A percentile compares a stretch with the other conserved stretches of the same genome.
Conservation (phyloP, 2,329 filamentous ascomycete species). For the Fusarium incarnatum region DNA sequence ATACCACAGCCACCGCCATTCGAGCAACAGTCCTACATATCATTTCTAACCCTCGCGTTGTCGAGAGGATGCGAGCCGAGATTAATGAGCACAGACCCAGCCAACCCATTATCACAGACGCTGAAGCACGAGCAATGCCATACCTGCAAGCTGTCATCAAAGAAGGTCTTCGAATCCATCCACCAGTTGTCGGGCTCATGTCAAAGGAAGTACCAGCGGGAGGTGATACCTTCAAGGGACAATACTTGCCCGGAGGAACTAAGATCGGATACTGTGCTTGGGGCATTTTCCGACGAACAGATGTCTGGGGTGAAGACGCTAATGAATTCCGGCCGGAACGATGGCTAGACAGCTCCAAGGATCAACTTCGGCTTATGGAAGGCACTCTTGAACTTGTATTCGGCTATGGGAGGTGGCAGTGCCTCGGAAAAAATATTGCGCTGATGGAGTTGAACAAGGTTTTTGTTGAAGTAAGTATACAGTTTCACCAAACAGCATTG, state of each 20-base stretch:
- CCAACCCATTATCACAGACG: conserved; percentile 47
- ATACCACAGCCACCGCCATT: conserved; percentile 67
- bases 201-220: conserved; percentile 50
- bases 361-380: conserved; percentile 52
- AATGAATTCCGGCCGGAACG: conserved; percentile 51
- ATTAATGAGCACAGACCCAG: conserved; percentile 31
- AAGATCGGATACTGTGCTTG: conserved; percentile 51
- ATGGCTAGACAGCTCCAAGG: conserved; percentile 52
- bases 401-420: conserved; percentile 54
- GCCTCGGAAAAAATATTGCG: conserved; percentile 54
- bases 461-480: conserved; percentile 54
- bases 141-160: conserved; percentile 64
- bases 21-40: conserved; percentile 65
- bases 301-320: conserved; percentile 53
- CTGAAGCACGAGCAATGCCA: conserved; percentile 52
- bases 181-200: conserved; percentile 53
- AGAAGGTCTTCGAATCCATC: conserved; percentile 57
- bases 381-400: conserved; percentile 55
- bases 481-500: fast-evolving
- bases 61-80: conserved; percentile 56
- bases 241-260: conserved; percentile 50
- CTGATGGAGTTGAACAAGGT: conserved; percentile 55
- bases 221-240: conserved; percentile 50
- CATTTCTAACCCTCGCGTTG: conserved; percentile 61
- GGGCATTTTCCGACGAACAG: conserved; percentile 50